Conservation (phyloP, 805 yeast genomes). For the Clavispora santaluciae region DNA sequence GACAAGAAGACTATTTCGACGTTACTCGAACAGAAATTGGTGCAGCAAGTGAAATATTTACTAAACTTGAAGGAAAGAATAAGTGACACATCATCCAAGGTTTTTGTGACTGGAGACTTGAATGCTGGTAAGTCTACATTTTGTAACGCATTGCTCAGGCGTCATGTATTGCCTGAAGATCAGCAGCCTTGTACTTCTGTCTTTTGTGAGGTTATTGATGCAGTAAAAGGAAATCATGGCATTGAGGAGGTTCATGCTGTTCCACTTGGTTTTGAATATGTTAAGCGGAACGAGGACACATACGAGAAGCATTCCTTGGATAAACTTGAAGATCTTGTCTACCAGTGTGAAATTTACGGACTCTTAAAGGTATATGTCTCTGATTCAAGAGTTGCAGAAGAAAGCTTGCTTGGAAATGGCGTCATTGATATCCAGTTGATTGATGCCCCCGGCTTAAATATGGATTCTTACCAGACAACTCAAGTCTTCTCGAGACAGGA, state of each 20-base stretch:
- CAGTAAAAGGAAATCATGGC: constrained; percentile 59
- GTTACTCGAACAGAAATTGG: constrained; percentile 63
- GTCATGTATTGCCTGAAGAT: constrained; percentile 84
- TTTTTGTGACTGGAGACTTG: constrained; percentile 92
- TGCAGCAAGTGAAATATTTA: constrained; percentile 63
- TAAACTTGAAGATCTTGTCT: constrained; percentile 65
- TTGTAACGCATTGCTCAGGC: constrained; percentile 81
- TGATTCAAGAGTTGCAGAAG: constrained; percentile 63
- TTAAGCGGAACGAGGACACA: constrained; percentile 56
- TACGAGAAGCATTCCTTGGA: constrained; percentile 51
- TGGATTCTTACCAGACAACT: constrained; percentile 90
- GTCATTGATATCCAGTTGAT: constrained; percentile 87
- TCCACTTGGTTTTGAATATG: constrained; percentile 49
- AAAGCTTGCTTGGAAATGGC: constrained; percentile 79
- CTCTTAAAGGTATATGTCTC: constrained; percentile 76
- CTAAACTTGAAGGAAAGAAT: constrained; percentile 72
- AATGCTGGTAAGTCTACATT: constrained; percentile 96
- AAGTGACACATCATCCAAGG: constrained; percentile 88
- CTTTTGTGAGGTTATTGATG: constrained; percentile 90
- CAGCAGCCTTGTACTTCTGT: constrained; percentile 98
- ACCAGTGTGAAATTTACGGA: constrained; percentile 64
- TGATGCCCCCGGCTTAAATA: constrained; percentile 95
- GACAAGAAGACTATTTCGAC: constrained; percentile 68
- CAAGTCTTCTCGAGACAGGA: constrained; percentile 95
- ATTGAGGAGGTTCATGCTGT: constrained; percentile 94